Percentiles rank a stretch among this genome's conserved stretches.
Conservation (phyloP, 2,329 filamentous ascomycete genomes). For the Xylariaceae sp. region DNA sequence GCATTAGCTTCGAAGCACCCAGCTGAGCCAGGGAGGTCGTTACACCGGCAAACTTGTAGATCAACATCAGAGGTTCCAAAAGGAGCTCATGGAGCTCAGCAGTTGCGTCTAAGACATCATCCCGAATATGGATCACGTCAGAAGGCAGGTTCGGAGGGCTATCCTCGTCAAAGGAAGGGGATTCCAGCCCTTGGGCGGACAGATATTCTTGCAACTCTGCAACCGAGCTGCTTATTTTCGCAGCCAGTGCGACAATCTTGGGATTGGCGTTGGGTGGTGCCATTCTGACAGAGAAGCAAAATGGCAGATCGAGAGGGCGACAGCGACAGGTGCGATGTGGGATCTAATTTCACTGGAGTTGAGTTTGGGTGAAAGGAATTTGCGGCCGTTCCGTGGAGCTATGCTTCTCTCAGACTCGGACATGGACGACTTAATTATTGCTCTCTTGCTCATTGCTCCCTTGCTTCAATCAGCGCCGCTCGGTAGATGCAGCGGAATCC, state of each 20-base stretch:
- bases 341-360: no score
- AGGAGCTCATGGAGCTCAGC: conserved; percentile 20
- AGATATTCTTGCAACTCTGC: conserved; percentile 11
- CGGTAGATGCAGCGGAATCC: no score
- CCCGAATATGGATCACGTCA: conserved; percentile 8
- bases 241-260: conserved; percentile 13
- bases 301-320: neutral
- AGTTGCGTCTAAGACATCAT: conserved; percentile 20
- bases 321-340: no score
- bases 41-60: conserved; percentile 18
- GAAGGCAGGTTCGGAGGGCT: conserved; percentile 13
- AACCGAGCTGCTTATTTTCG: conserved; percentile 13
- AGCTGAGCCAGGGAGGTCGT: conserved; percentile 2
- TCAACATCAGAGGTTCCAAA: conserved; percentile 49
- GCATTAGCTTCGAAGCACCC: conserved; percentile 8
- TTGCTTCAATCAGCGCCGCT: no score
- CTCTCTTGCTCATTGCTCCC: no score
- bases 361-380: no score
- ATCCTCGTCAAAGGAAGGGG: conserved; percentile 18
- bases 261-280: conserved; percentile 3
- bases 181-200: conserved; percentile 12
- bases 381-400: no score
- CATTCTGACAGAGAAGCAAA: conserved; percentile 7
- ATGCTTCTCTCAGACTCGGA: no score
- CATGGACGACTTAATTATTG: no score